Percentiles rank a stretch among this genome's conserved stretches.
Evolutionary conservation across 306 rosid genomes (phyloP).

Genomic region (Cucurbita argyrosperma): DNA sequence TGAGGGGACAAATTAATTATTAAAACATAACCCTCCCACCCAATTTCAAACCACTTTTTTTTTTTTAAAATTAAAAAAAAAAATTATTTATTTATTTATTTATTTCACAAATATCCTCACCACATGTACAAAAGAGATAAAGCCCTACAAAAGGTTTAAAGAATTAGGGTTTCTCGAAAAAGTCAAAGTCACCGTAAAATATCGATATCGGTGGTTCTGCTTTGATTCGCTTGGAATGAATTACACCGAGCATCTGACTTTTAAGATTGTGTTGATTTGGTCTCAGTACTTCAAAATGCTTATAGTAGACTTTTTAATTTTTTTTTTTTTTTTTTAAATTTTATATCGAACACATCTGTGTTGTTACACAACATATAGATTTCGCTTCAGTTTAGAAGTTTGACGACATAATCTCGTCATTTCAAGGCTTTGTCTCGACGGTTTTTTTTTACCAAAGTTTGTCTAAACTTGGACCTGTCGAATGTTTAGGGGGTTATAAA

Average conservation of each 20-base stretch:
- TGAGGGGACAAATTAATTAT: conserved; percentile 11
- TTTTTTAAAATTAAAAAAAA: no score
- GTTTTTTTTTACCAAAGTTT: no score
- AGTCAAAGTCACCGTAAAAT: background rate
- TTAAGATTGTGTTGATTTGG: background rate
- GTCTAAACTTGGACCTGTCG: no score
- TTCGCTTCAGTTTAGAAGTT: no score
- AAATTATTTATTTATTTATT: background rate
- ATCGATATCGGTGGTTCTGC: background rate
- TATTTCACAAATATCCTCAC: background rate
- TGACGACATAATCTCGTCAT: no score
- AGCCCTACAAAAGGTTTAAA: background rate
- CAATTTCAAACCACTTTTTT: background rate
- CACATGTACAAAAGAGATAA: background rate
- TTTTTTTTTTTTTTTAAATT: no score
- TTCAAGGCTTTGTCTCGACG: no score
- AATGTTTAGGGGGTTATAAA: no score
- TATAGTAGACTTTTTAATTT: background rate
- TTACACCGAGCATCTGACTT: background rate
- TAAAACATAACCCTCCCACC: background rate
- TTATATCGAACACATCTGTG: no score
- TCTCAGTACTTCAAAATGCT: background rate
- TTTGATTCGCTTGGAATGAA: background rate
- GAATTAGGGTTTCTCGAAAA: background rate
- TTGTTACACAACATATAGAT: no score